Percentiles rank a stretch among this genome's conserved stretches.
These are phyloP conservation scores for Dispira parvispora DNA, from an alignment of 192 early-diverging fungal species.

Conservation along the genomic window DNA sequence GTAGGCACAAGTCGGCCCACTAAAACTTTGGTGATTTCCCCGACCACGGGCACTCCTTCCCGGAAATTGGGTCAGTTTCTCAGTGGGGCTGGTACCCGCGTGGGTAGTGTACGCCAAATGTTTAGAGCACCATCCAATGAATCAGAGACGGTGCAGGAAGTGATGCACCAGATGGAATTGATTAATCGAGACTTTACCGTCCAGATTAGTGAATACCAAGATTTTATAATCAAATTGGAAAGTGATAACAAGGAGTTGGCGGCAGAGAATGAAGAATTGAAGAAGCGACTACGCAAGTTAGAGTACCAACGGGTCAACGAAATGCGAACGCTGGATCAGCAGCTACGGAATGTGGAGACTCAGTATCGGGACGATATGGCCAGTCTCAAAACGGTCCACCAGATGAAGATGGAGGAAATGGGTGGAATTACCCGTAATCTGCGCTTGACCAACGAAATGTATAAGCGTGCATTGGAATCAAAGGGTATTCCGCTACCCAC, in stretches of 20 bases:
- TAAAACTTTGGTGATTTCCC: slow-evolving; percentile 9
- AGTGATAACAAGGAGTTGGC: slow-evolving; percentile 1
- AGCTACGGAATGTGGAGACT: background rate
- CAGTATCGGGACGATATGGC: background rate
- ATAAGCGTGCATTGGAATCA: background rate
- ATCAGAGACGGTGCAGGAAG: slow-evolving; percentile 8
- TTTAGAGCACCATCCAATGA: slow-evolving; percentile 1
- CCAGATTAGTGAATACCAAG: slow-evolving; percentile 10
- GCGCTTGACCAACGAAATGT: background rate
- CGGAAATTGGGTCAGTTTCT: background rate
- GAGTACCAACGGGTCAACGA: slow-evolving; percentile 3
- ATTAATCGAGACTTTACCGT: slow-evolving; percentile 10
- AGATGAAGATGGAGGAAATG: slow-evolving; percentile 1
- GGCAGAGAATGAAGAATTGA: slow-evolving; percentile 2
- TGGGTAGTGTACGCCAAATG: slow-evolving; percentile 4
- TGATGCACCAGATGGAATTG: slow-evolving; percentile 11
- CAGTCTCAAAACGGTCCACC: slow-evolving; percentile 7
- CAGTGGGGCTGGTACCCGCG: background rate
- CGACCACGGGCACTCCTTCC: background rate
- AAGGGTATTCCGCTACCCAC: background rate
- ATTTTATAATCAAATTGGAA: slow-evolving; percentile 6
- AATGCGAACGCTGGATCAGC: background rate
- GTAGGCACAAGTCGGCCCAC: background rate
- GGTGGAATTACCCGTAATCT: background rate
- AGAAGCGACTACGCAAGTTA: background rate